A percentile compares a stretch with the other conserved stretches of the same genome.
phyloP scores from a whole-genome alignment of 768 basidiomycete genomes.

The Pulveroboletus sp. region DNA sequence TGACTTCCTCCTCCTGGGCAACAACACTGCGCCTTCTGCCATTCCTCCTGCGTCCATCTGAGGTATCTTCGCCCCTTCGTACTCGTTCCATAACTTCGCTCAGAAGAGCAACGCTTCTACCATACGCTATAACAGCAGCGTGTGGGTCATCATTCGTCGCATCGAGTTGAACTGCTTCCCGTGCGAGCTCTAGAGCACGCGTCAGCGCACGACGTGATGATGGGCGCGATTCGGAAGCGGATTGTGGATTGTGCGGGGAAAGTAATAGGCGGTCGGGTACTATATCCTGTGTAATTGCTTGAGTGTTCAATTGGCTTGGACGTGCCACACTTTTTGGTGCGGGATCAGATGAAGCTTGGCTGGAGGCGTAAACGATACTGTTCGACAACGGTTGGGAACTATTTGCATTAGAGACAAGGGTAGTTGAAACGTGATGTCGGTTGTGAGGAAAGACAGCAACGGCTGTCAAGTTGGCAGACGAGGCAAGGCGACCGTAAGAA shows the following conservation, averaged over 20 bases:
- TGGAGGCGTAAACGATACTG: conserved; percentile 29
- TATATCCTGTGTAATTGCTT: conserved; percentile 36
- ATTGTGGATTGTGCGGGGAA: conserved; percentile 42
- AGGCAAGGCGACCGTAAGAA: conserved; percentile 32
- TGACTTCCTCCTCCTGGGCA: conserved; percentile 90
- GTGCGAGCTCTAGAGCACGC: conserved; percentile 80
- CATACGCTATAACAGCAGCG: conserved; percentile 87
- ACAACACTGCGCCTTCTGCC: conserved; percentile 74
- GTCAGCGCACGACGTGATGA: conserved; percentile 88
- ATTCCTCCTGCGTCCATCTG: conserved; percentile 58
- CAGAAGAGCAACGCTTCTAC: conserved; percentile 79
- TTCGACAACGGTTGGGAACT: conserved; percentile 25
- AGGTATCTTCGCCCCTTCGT: conserved; percentile 78
- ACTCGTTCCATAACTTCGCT: conserved; percentile 94
- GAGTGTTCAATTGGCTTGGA: conserved; percentile 17
- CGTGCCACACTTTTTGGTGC: conserved; percentile 52
- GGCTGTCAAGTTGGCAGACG: conserved; percentile 52
- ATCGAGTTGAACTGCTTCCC: conserved; percentile 87
- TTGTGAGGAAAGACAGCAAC: conserved; percentile 63
- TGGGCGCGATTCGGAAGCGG: conserved; percentile 46
- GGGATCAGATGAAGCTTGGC: conserved; percentile 55
- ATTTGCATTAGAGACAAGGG: conserved; percentile 24
- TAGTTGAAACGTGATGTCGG: conserved; percentile 34
- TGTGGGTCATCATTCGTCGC: conserved; percentile 85
- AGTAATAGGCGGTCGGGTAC: conserved; percentile 43